Evolutionary conservation across 805 yeast species (phyloP).

Genomic region (Candida sakaeoensis): DNA sequence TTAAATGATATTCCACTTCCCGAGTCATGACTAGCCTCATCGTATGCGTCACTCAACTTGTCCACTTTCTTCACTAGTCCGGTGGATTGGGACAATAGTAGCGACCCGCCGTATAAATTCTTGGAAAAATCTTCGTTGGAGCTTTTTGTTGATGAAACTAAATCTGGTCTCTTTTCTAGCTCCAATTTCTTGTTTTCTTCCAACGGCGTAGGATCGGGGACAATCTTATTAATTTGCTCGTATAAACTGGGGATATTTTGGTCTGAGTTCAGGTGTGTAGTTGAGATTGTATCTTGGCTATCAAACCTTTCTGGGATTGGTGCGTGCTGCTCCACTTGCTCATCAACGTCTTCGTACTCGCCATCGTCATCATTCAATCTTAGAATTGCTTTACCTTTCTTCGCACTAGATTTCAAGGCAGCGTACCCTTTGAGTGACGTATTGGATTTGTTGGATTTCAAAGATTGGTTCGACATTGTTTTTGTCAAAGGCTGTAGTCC

Average conservation of each 20-base stretch:
- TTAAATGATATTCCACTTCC: slow-evolving; percentile 32
- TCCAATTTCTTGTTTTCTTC: slow-evolving; percentile 7
- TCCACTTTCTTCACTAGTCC: slow-evolving; percentile 37
- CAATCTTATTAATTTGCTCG: slow-evolving; percentile 11
- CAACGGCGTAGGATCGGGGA: slow-evolving; percentile 8
- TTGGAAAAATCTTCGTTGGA: slow-evolving; percentile 26
- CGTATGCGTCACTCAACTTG: not conserved
- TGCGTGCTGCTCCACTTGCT: slow-evolving; percentile 12
- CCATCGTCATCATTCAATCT: slow-evolving; percentile 35
- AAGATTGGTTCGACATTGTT: slow-evolving; percentile 27
- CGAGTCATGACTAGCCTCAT: slow-evolving; percentile 12
- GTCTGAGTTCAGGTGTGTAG: slow-evolving; percentile 4
- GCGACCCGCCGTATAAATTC: slow-evolving; percentile 40
- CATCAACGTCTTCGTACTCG: slow-evolving; percentile 34
- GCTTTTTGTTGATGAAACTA: slow-evolving; percentile 15
- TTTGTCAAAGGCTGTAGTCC: slow-evolving; percentile 36
- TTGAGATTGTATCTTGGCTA: slow-evolving; percentile 8
- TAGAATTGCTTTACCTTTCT: slow-evolving; percentile 38
- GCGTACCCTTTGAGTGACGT: slow-evolving; percentile 25
- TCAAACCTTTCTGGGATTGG: slow-evolving; percentile 12
- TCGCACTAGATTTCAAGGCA: slow-evolving; percentile 31
- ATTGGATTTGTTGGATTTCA: slow-evolving; percentile 29
- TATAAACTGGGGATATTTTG: slow-evolving; percentile 10
- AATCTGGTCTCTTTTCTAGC: slow-evolving; percentile 3
- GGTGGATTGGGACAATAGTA: slow-evolving; percentile 41